Evolutionary conservation across 768 basidiomycete species (phyloP).

Genomic region (Boletus rufocinnamomeus): DNA sequence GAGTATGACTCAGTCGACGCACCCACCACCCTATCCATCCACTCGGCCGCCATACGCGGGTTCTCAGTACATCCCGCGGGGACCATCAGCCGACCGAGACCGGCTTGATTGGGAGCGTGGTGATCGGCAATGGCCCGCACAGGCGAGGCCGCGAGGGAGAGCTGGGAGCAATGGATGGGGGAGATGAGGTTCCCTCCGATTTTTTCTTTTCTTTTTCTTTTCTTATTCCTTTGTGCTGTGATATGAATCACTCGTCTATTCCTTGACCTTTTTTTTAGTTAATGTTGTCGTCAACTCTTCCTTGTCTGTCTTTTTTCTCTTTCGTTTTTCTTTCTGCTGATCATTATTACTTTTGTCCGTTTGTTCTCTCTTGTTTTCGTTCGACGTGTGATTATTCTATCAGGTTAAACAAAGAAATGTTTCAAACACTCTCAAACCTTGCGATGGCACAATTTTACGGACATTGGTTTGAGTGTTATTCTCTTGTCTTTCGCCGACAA

Average conservation of each 20-base stretch:
- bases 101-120: slow-evolving; percentile 47
- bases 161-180: slow-evolving; percentile 41
- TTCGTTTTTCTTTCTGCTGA: slow-evolving; percentile 19
- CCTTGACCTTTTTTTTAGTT: neutral
- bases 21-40: slow-evolving; percentile 21
- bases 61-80: slow-evolving; percentile 46
- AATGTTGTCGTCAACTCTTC: neutral
- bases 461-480: neutral
- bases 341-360: slow-evolving; percentile 37
- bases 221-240: slow-evolving; percentile 14
- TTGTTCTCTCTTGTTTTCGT: slow-evolving; percentile 9
- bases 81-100: slow-evolving; percentile 55
- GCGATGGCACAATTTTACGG: neutral
- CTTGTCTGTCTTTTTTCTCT: slow-evolving; percentile 1
- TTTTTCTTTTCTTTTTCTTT: neutral
- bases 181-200: slow-evolving; percentile 17
- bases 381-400: slow-evolving; percentile 10
- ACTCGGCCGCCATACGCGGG: slow-evolving; percentile 26
- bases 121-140: slow-evolving; percentile 37
- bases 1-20: slow-evolving; percentile 25
- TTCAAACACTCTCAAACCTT: neutral
- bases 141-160: slow-evolving; percentile 34
- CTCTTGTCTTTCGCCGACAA: slow-evolving; percentile 1
- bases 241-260: slow-evolving; percentile 8
- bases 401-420: slow-evolving; percentile 11